Evolutionary conservation across 768 basidiomycete genomes (phyloP).

Genomic region (Collybiopsis luxurians): DNA sequence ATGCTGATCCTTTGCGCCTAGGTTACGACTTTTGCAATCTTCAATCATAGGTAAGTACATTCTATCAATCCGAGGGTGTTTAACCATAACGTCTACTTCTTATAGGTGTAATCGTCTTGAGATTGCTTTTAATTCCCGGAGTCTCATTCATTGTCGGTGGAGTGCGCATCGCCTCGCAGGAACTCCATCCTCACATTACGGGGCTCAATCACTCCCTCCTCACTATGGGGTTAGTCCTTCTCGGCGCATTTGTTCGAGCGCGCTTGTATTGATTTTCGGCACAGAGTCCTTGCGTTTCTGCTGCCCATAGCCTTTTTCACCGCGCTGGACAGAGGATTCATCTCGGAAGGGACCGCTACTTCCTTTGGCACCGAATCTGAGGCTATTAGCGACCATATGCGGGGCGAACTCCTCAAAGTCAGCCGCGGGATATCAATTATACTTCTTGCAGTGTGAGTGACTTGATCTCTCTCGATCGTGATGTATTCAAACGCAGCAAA

Average conservation of each 20-base stretch:
- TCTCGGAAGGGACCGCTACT: slow-evolving; percentile 3
- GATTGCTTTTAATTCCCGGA: slow-evolving; percentile 44
- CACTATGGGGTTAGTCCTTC: slow-evolving; percentile 36
- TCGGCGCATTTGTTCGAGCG: not conserved
- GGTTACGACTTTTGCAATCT: slow-evolving; percentile 42
- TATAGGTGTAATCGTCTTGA: slow-evolving; percentile 42
- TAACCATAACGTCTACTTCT: slow-evolving; percentile 1
- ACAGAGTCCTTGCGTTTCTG: slow-evolving; percentile 39
- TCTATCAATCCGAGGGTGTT: too few relatives aligned
- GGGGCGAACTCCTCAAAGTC: slow-evolving; percentile 35
- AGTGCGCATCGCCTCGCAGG: slow-evolving; percentile 37
- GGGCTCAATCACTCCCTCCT: slow-evolving; percentile 43
- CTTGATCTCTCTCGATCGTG: not conserved
- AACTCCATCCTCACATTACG: slow-evolving; percentile 36
- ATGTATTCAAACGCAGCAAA: not conserved
- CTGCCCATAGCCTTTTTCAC: slow-evolving; percentile 44
- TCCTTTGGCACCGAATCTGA: slow-evolving; percentile 1
- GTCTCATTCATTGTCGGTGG: slow-evolving; percentile 43
- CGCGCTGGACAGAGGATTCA: slow-evolving; percentile 27
- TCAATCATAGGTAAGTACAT: slow-evolving; percentile 35
- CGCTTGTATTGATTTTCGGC: not conserved
- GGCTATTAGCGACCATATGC: slow-evolving; percentile 24
- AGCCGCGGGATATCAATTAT: slow-evolving; percentile 43
- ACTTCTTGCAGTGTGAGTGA: slow-evolving; percentile 33
- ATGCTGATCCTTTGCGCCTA: slow-evolving; percentile 10